phyloP scores from a whole-genome alignment of 1,284 basidiomycete species.

The Peniophora sp. region DNA sequence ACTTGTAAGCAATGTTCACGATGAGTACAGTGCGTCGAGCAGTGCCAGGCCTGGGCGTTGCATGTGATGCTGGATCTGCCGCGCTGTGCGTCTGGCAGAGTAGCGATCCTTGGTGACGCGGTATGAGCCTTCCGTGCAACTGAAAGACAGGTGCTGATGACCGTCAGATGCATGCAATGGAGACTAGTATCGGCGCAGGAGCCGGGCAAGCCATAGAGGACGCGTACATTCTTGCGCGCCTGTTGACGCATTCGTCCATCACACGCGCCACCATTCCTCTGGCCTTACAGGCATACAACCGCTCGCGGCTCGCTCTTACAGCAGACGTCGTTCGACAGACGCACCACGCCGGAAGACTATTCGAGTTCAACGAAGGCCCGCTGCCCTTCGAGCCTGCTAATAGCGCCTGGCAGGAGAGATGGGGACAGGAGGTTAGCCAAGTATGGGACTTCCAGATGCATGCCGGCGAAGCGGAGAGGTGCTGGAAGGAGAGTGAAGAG shows the following conservation, averaged over 20 bases:
- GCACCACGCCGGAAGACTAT: neutral
- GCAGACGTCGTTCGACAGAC: neutral
- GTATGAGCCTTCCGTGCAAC: conserved; percentile 21
- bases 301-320: neutral
- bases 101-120: conserved; percentile 55
- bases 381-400: neutral
- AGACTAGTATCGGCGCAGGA: conserved; percentile 55
- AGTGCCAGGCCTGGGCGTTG: neutral
- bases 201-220: conserved; percentile 62
- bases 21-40: neutral
- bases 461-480: neutral
- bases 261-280: conserved; percentile 9
- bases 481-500: neutral
- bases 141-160: neutral
- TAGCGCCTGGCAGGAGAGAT: neutral
- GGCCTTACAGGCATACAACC: neutral
- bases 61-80: neutral
- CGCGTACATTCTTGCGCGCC: conserved; percentile 37
- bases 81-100: conserved; percentile 3
- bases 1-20: conserved; percentile 24
- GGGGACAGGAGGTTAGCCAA: neutral
- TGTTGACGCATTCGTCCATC: conserved; percentile 40
- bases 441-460: neutral
- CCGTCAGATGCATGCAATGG: conserved; percentile 48
- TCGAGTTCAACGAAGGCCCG: neutral